phyloP scores from a whole-genome alignment of 2,329 filamentous ascomycete species.

The Pleomassaria siparia region DNA sequence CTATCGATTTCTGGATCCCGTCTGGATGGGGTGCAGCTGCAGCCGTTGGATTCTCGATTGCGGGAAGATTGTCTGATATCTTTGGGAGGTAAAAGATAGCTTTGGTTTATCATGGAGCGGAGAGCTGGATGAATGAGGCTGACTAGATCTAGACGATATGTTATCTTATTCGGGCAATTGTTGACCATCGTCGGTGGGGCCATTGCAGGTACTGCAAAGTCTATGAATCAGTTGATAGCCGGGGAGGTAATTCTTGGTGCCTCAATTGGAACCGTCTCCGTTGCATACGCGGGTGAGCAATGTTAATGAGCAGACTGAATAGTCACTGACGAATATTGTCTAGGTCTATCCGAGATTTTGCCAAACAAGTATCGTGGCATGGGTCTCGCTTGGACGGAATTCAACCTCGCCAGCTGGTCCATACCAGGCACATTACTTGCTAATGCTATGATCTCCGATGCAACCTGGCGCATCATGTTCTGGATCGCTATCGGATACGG shows the following conservation, averaged over 20 bases:
- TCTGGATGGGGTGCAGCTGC: slow-evolving; percentile 30
- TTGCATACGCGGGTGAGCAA: slow-evolving; percentile 31
- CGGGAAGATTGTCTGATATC: slow-evolving; percentile 37
- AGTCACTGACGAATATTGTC: slow-evolving; percentile 7
- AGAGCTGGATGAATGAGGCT: neutral
- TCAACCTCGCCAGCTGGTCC: slow-evolving; percentile 26
- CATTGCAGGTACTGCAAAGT: slow-evolving; percentile 23
- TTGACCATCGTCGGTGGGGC: slow-evolving; percentile 35
- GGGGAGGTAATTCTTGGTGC: slow-evolving; percentile 33
- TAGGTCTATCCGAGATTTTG: slow-evolving; percentile 21
- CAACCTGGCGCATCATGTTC: slow-evolving; percentile 43
- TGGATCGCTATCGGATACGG: slow-evolving; percentile 50
- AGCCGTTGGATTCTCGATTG: slow-evolving; percentile 35
- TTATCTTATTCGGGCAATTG: slow-evolving; percentile 33
- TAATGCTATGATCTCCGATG: slow-evolving; percentile 30
- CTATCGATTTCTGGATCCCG: slow-evolving; percentile 27
- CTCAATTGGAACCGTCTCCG: slow-evolving; percentile 46
- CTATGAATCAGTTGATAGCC: slow-evolving; percentile 29
- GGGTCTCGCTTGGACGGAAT: slow-evolving; percentile 23
- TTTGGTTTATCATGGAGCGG: neutral
- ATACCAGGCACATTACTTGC: slow-evolving; percentile 44
- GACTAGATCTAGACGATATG: slow-evolving; percentile 12
- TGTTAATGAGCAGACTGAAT: neutral
- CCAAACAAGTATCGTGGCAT: slow-evolving; percentile 30
- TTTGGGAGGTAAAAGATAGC: slow-evolving; percentile 24